Evolutionary conservation across 495 filamentous ascomycete genomes (phyloP), one percentile per base, ranked within the genome.

Genomic region (Patellaria atrata): DNA sequence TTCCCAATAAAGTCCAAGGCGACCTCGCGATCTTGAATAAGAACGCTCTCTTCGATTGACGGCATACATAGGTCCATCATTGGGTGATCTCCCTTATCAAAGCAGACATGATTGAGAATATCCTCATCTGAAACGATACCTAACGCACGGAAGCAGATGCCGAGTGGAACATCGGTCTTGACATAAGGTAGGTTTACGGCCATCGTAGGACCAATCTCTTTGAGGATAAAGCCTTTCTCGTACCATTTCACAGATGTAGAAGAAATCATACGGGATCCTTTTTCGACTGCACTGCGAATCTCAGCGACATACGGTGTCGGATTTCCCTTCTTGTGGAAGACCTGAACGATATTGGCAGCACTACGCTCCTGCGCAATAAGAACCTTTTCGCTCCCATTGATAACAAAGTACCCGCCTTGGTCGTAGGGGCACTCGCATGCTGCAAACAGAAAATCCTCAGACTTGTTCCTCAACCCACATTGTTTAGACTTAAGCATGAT

Each of bases 301-400:
- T 96, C 89, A 3, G 91, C 89, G 25, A 87, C 76, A 49, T 83
- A 94, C 1, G 89, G 85, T 17, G 81, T 91, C 2, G 79, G 74
- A 41, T 79, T 85, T 10, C 82, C 82, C 14, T 84, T 77, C 63
- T 99, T 99, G 61, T 91, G 86, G 71, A 96, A 99, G 13, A 99
- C 85, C 59, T 94, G 87, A 5, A 96, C 86, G 27, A 94, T 96
- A 48, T 96, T 99, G 48, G 86, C 91, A 12, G 91, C 91, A 46
- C 82, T 92, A 17, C 89, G 77, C 56, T 99, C 89, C 56, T 99
- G 89, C 1, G 91, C 91, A 41, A 99, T 96, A 40, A 99, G 57
- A 14, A 99, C 89, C 68, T 99, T 99, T 55, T 99, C 89, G 54
- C 82, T 89, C n/a, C 89, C 89, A 59, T 96, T 99, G 61, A 99